Evolutionary conservation across 2,329 filamentous ascomycete species (phyloP).

Genomic region (Talaromyces amestolkiae): DNA sequence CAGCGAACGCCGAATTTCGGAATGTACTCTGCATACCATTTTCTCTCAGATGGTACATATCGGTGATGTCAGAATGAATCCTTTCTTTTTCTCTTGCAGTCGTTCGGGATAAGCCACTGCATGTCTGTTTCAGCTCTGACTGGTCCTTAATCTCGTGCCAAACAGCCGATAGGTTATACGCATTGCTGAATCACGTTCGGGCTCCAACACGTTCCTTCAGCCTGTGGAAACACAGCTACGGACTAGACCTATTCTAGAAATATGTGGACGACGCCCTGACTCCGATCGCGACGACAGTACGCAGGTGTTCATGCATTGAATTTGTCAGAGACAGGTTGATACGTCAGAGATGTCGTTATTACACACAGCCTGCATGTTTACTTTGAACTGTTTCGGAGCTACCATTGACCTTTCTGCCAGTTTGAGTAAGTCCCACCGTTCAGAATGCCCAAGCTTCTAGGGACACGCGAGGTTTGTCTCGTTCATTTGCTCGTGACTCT

Average conservation of each 20-base stretch:
- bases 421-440: neutral
- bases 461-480: neutral
- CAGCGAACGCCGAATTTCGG: neutral
- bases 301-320: neutral
- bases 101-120: neutral
- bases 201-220: neutral
- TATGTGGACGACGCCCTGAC: neutral
- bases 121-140: neutral
- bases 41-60: neutral
- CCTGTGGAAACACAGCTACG: neutral
- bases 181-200: neutral
- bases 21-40: constrained; percentile 1
- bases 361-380: neutral
- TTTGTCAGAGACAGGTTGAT: neutral
- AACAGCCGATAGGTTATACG: neutral
- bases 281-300: neutral
- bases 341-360: neutral
- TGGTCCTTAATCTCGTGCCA: neutral
- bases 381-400: neutral
- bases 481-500: constrained; percentile 1
- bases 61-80: neutral
- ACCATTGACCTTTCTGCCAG: neutral
- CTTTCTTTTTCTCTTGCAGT: neutral
- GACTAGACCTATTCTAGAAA: neutral
- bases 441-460: neutral